Base-by-base conservation (phyloP, 2,329 filamentous ascomycete species). In the Akanthomyces muscarius region DNA sequence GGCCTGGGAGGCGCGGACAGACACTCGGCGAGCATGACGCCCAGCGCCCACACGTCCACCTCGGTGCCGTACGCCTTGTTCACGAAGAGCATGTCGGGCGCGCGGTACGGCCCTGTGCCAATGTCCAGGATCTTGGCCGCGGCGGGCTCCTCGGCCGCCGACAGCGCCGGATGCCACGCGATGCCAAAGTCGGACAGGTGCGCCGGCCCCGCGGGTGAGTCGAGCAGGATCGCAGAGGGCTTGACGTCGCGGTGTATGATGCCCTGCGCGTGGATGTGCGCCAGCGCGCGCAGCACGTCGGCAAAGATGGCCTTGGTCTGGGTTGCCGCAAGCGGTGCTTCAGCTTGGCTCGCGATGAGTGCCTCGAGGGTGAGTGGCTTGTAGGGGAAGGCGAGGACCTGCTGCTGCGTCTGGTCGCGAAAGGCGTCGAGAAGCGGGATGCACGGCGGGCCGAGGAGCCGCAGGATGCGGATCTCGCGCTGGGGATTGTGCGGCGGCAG, bases 231-330 rank as follows among this genome's bases (percentile, higher is more conserved):
- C 60, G 97, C 96, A 0, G 92, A 92, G 0, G 95, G 95, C 71
- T 99, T 99, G 72, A 99, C 80, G 71, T 99, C 95, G 63, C 95
- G 88, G 73, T 99, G 95, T 61, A 99, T 89, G 63, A 99, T 92
- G 8, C 86, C 89, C 28, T 86, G 77, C 8, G 74, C 68, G 72
- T 99, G 95, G 2, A 97, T 80, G 68, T 90, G 83, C 2, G 77
- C 77, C 2, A 99, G 82, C 4, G 86, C 93, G 4, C 77, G 74
- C 71, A 97, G 89, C 7, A 95, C 71, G 68, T 93, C 87, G 13
- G 64, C 76, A 75, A 82, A 95, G 73, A 80, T 85, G 25, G 71
- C 68, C 23, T 72, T 71, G 16, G 79, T 66, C 8, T 74, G 72
- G 16, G 67, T 21, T 4, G 66, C 64, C 1, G 77, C 61, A 16